Conservation (phyloP, 129 eudicot genomes). For the carrot (Daucus carota) region DNA sequence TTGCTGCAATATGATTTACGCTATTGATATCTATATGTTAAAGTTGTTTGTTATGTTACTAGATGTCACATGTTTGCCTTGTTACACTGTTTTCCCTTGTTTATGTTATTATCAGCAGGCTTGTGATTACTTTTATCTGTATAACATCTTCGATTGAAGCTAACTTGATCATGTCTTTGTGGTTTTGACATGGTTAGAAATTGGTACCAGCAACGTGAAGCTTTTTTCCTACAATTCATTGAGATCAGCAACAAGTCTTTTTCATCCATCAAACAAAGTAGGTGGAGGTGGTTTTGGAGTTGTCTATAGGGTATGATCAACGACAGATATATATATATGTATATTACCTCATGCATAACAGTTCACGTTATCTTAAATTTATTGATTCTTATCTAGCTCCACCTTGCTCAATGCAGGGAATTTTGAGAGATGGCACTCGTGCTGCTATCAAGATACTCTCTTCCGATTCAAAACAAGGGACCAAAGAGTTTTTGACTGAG, state of each 20-base stretch:
- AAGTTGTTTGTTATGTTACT: not conserved
- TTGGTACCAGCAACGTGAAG: constrained; percentile 43
- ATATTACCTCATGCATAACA: not conserved
- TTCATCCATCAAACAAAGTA: constrained; percentile 58
- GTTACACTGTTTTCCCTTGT: not conserved
- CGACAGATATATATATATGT: not conserved
- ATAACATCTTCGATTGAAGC: not conserved
- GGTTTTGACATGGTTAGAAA: constrained; percentile 23
- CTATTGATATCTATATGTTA: not conserved
- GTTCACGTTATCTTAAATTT: not conserved
- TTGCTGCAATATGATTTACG: not conserved
- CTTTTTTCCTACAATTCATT: constrained; percentile 48
- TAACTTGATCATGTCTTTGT: constrained; percentile 1
- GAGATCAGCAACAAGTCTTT: constrained; percentile 70
- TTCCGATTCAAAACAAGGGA: constrained; percentile 66
- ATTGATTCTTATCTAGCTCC: constrained; percentile 4
- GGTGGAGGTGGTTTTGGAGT: constrained; percentile 83
- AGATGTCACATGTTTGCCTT: not conserved
- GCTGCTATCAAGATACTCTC: constrained; percentile 61
- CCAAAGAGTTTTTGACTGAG: constrained; percentile 56
- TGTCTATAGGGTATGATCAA: constrained; percentile 40
- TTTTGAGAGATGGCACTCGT: constrained; percentile 49
- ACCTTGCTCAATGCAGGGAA: constrained; percentile 34
- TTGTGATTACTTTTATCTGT: not conserved
- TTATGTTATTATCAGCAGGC: not conserved